Base-by-base conservation (phyloP, 306 rosid species). In the Adenanthera pavonina region DNA sequence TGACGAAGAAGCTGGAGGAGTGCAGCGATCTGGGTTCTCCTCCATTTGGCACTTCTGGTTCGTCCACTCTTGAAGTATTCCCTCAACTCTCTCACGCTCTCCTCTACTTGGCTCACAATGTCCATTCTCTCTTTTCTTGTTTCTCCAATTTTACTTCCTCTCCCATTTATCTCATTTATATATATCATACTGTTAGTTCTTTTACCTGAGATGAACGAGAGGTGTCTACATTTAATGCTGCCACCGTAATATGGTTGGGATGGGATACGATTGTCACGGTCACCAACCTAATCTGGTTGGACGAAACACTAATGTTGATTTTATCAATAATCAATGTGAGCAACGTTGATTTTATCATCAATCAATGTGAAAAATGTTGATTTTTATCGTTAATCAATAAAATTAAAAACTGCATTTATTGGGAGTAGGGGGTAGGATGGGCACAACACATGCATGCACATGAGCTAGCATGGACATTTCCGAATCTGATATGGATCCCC, bases 31-130 rank as follows among this genome's bases (percentile, higher is more conserved):
- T 95, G 99, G 33, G 57, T 84, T 79, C 91, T 93, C 74, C 99
- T 92, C 99, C 99, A 95, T 6, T 81, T 76, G 17, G 81, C 83
- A 78, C 94, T 88, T 74, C 83, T 81, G 12, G 97, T 90, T 80
- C 62, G 76, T 46, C 94, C 92, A 85, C 83, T 88, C 34, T 59
- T 95, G 87, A 92, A 91, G 62, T 75, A 86, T 46, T 82, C 52
- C 69, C 94, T 90, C 77, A 90, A 86, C 74, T 87, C 88, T 76
- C 43, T 75, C 46, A 87, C 64, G 7, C 61, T 77, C 48, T 77
- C 80, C 68, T 89, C 92, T 6, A 53, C 15, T 77, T 65, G 78
- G 8, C 41, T n/a, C 73, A 47, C 70, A 34, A 43, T 82, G 56
- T 70, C 90, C 84, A 80, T 80, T 38, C 72, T 43, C 48, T 52